Percentiles rank a stretch among this genome's conserved stretches.
These are phyloP conservation scores for Leishmania guyanensis DNA, from an alignment of 208 protist genomes.

Conservation along the genomic window DNA sequence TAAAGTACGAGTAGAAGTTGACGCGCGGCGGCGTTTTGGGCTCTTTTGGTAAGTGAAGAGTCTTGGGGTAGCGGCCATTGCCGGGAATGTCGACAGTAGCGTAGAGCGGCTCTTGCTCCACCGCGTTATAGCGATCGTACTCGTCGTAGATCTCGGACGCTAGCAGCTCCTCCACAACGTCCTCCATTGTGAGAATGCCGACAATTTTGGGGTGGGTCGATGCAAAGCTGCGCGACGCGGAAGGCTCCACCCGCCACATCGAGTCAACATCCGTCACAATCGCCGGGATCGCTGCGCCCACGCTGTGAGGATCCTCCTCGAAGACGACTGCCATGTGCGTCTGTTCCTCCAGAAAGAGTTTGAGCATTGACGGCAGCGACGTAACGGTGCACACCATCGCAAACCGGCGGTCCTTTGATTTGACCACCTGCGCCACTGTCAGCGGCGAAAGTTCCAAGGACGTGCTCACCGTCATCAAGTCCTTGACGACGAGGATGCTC, in stretches of 20 bases:
- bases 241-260: slow-evolving; percentile 9
- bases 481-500: slow-evolving; percentile 81
- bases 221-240: slow-evolving; percentile 17
- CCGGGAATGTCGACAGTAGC: slow-evolving; percentile 14
- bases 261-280: slow-evolving; percentile 21
- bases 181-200: slow-evolving; percentile 87
- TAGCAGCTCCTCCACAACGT: slow-evolving; percentile 87
- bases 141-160: slow-evolving; percentile 91
- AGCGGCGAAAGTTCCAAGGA: slow-evolving; percentile 29
- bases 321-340: slow-evolving; percentile 89
- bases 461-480: slow-evolving; percentile 63
- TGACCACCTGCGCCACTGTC: slow-evolving; percentile 77
- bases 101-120: slow-evolving; percentile 21
- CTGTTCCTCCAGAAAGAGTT: slow-evolving; percentile 80
- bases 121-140: slow-evolving; percentile 77
- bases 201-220: slow-evolving; percentile 37
- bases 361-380: slow-evolving; percentile 73
- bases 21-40: slow-evolving; percentile 65
- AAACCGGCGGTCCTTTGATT: slow-evolving; percentile 60
- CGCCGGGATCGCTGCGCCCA: not conserved
- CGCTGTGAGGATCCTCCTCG: slow-evolving; percentile 28
- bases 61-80: slow-evolving; percentile 15
- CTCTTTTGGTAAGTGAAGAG: slow-evolving; percentile 38
- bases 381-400: slow-evolving; percentile 63
- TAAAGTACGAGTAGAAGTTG: slow-evolving; percentile 92